A percentile compares a stretch with the other conserved stretches of the same genome.
phyloP scores from a whole-genome alignment of 2,329 filamentous ascomycete genomes.

The Fusarium buxicola region DNA sequence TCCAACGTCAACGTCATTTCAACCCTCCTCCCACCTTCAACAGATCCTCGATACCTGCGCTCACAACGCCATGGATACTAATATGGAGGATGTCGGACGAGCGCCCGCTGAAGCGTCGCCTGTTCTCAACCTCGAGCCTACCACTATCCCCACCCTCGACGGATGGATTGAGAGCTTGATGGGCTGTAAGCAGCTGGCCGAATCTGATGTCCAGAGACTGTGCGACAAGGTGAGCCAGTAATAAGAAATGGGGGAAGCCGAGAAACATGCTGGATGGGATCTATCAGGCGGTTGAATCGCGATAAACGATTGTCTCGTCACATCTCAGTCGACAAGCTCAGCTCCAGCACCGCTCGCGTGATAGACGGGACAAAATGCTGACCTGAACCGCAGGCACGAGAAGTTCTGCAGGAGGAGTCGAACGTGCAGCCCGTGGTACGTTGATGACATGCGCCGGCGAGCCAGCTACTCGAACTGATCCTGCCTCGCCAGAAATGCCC shows the following conservation, averaged over 20 bases:
- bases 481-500: conserved; percentile 83
- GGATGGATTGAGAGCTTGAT: conserved; percentile 99
- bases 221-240: conserved; percentile 85
- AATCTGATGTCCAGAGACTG: conserved; percentile 93
- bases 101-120: conserved; percentile 83
- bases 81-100: conserved; percentile 98
- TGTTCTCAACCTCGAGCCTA: conserved; percentile 75
- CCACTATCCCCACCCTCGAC: conserved; percentile 91
- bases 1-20: conserved; percentile 47
- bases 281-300: not conserved
- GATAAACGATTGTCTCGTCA: conserved; percentile 12
- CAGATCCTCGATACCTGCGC: conserved; percentile 29
- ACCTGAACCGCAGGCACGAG: conserved; percentile 75
- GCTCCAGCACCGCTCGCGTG: conserved; percentile 46
- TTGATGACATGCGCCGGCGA: conserved; percentile 41
- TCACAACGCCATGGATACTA: conserved; percentile 81
- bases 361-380: conserved; percentile 46
- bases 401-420: conserved; percentile 96
- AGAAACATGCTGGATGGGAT: conserved; percentile 2
- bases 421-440: conserved; percentile 98
- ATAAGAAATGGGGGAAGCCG: not conserved
- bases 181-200: conserved; percentile 97
- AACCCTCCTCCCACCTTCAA: conserved; percentile 34
- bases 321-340: conserved; percentile 26
- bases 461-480: conserved; percentile 45